These are phyloP conservation scores for Aureobasidium melanogenum DNA, from an alignment of 2,329 filamentous ascomycete genomes.

Conservation along the genomic window DNA sequence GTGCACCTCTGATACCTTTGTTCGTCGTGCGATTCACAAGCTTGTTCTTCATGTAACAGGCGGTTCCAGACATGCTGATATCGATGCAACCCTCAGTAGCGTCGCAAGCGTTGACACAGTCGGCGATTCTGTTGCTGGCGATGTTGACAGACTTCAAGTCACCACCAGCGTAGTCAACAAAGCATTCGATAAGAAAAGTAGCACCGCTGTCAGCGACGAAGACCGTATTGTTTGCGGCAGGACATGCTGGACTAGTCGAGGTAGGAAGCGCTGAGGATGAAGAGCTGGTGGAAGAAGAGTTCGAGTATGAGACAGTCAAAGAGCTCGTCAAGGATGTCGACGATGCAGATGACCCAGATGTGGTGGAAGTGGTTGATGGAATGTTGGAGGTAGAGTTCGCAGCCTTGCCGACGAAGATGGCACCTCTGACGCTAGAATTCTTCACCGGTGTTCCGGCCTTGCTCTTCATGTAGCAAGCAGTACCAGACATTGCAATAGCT, in stretches of 20 bases:
- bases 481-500: conserved; percentile 11
- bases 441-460: not conserved
- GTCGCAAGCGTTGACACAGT: conserved; percentile 12
- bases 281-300: not conserved
- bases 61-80: conserved; percentile 12
- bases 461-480: conserved; percentile 14
- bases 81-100: conserved; percentile 12
- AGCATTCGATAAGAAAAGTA: conserved; percentile 12
- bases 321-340: not conserved
- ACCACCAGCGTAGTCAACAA: conserved; percentile 8
- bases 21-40: not conserved
- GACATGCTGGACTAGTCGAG: conserved; percentile 10
- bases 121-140: conserved; percentile 6
- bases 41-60: conserved; percentile 13
- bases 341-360: not conserved
- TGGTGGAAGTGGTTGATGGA: not conserved
- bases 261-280: not conserved
- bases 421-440: not conserved
- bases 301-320: not conserved
- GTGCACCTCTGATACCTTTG: conserved; percentile 2
- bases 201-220: conserved; percentile 8
- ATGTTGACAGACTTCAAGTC: conserved; percentile 12
- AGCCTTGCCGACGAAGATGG: not conserved
- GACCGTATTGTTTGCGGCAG: conserved; percentile 5
- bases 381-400: not conserved